These are phyloP conservation scores for Trichoderma pleuroti DNA, from an alignment of 2,329 filamentous ascomycete species.

Conservation along the genomic window DNA sequence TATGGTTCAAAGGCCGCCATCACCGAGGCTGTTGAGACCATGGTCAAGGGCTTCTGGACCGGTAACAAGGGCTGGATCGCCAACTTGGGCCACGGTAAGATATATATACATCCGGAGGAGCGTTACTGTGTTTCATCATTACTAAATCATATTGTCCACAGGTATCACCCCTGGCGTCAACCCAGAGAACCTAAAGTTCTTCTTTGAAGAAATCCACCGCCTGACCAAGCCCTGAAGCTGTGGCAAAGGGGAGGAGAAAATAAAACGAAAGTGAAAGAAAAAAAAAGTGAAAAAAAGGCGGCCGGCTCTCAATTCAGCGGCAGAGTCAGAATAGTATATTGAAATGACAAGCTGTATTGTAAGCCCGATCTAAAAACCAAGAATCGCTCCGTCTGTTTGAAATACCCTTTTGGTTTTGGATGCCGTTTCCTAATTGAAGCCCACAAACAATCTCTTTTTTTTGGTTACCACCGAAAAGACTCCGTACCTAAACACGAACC, in stretches of 20 bases:
- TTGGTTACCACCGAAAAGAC: conserved; percentile 2
- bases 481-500: neutral
- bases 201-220: conserved; percentile 86
- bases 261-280: neutral
- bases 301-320: neutral
- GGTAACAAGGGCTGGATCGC: conserved; percentile 93
- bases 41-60: conserved; percentile 79
- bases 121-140: neutral
- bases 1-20: conserved; percentile 83
- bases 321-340: conserved; percentile 7
- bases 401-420: neutral
- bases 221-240: conserved; percentile 44
- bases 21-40: conserved; percentile 74
- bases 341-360: neutral
- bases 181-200: conserved; percentile 89
- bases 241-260: neutral
- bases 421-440: conserved; percentile 9
- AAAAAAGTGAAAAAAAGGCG: neutral
- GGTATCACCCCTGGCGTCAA: conserved; percentile 93
- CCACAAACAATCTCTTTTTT: neutral
- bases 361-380: conserved; percentile 8
- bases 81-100: conserved; percentile 88
- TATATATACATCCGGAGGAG: neutral
- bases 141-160: conserved; percentile 35
- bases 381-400: neutral